phyloP scores from a whole-genome alignment of 179 eudicot genomes.

The Camellia oleifera region DNA sequence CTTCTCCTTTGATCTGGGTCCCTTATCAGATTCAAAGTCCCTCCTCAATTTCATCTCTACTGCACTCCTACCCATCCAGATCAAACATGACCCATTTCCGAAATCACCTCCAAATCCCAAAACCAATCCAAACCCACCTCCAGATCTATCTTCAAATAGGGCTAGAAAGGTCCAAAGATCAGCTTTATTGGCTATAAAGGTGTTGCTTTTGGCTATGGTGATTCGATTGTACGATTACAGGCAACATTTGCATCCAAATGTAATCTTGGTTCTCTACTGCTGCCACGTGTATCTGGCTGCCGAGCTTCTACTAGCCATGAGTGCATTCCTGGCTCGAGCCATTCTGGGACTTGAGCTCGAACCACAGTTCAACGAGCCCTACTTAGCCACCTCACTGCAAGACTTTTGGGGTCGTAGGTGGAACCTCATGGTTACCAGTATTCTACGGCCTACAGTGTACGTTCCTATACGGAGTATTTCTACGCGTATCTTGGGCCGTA shows the following conservation, averaged over 20 bases:
- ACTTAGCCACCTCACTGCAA: slow-evolving; percentile 57
- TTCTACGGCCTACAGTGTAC: slow-evolving; percentile 52
- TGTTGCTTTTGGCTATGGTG: slow-evolving; percentile 24
- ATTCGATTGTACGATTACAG: slow-evolving; percentile 31
- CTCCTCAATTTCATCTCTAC: slow-evolving; percentile 19
- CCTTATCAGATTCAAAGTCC: slow-evolving; percentile 18
- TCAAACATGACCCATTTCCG: slow-evolving; percentile 2
- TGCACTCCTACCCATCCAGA: slow-evolving; percentile 28
- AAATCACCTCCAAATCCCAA: neutral
- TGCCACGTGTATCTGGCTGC: slow-evolving; percentile 37
- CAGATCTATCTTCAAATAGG: neutral
- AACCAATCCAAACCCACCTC: neutral
- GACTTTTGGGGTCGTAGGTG: slow-evolving; percentile 88
- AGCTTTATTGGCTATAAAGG: slow-evolving; percentile 28
- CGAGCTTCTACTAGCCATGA: slow-evolving; percentile 38
- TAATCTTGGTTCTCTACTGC: slow-evolving; percentile 36
- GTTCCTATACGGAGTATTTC: slow-evolving; percentile 29
- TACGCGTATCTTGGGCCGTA: slow-evolving; percentile 17
- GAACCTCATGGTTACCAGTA: slow-evolving; percentile 62
- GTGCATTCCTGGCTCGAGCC: slow-evolving; percentile 31
- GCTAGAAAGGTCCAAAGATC: neutral
- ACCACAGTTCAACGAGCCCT: slow-evolving; percentile 68
- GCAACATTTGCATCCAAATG: slow-evolving; percentile 24
- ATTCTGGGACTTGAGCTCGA: slow-evolving; percentile 47
- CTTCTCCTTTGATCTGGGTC: slow-evolving; percentile 41